These are phyloP conservation scores for Gilbertella persicaria DNA, from an alignment of 371 early-diverging fungal species.

Conservation along the genomic window DNA sequence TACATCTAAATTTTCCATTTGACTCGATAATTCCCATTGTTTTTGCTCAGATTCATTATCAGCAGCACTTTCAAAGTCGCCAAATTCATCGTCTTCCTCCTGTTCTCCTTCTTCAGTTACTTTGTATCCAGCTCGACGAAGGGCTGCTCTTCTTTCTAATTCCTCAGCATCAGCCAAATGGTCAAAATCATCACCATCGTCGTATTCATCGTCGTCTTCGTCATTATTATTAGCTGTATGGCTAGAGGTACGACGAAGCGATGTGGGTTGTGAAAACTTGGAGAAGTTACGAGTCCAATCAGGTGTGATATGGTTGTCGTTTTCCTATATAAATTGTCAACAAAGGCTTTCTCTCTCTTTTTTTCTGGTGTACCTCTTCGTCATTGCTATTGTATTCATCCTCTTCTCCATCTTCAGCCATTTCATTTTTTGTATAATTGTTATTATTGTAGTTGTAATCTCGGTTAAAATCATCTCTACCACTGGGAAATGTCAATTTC, in stretches of 20 bases:
- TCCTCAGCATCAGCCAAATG: slow-evolving; percentile 38
- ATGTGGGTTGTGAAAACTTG: slow-evolving; percentile 44
- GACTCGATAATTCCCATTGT: slow-evolving; percentile 4
- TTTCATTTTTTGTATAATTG: slow-evolving; percentile 1
- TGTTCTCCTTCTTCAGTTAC: slow-evolving; percentile 6
- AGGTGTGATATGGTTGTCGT: slow-evolving; percentile 22
- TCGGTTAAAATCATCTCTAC: slow-evolving; percentile 27
- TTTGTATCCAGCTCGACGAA: slow-evolving; percentile 14
- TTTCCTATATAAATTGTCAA: neutral
- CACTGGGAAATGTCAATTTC: slow-evolving; percentile 8
- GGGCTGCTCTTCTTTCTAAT: slow-evolving; percentile 32
- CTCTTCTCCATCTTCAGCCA: slow-evolving; percentile 12
- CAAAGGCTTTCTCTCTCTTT: neutral
- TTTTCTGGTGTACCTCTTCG: slow-evolving; percentile 17
- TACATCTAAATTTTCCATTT: slow-evolving; percentile 19
- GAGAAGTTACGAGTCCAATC: slow-evolving; percentile 40
- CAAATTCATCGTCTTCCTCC: slow-evolving; percentile 20
- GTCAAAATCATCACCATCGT: slow-evolving; percentile 37
- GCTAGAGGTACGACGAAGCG: slow-evolving; percentile 30
- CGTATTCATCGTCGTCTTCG: slow-evolving; percentile 37
- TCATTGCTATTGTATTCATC: slow-evolving; percentile 20
- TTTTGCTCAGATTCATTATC: slow-evolving; percentile 6
- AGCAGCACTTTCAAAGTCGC: slow-evolving; percentile 12
- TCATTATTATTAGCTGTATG: slow-evolving; percentile 22
- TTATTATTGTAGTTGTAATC: slow-evolving; percentile 17